Evolutionary conservation across 768 basidiomycete species (phyloP).

Genomic region (Mycena galericulata): DNA sequence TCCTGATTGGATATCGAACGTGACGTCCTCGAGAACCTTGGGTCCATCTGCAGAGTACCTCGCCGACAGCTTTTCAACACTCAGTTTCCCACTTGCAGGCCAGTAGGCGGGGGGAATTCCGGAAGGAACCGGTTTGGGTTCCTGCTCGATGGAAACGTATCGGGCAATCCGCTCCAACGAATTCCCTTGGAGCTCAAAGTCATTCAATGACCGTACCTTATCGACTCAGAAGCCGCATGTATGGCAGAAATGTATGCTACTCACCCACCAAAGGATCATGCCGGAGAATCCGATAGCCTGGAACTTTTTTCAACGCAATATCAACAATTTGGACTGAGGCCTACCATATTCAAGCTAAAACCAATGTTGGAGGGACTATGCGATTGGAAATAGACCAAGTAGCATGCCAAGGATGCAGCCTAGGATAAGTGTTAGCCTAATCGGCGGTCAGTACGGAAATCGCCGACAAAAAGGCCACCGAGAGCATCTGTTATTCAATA

Average conservation of each 20-base stretch:
- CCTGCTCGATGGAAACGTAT: slow-evolving; percentile 57
- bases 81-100: slow-evolving; percentile 59
- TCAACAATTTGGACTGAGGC: slow-evolving; percentile 50
- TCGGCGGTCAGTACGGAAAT: not conserved
- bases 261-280: slow-evolving; percentile 53
- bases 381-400: slow-evolving; percentile 50
- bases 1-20: slow-evolving; percentile 57
- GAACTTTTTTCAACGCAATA: not conserved
- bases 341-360: slow-evolving; percentile 55
- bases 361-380: slow-evolving; percentile 48
- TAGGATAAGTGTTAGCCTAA: slow-evolving; percentile 11
- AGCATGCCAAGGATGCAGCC: slow-evolving; percentile 52
- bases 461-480: slow-evolving; percentile 55
- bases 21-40: slow-evolving; percentile 24
- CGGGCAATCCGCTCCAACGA: slow-evolving; percentile 38
- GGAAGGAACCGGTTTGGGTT: slow-evolving; percentile 43
- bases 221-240: slow-evolving; percentile 44
- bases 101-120: slow-evolving; percentile 62
- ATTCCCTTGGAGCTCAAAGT: slow-evolving; percentile 46
- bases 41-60: slow-evolving; percentile 46
- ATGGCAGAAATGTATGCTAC: slow-evolving; percentile 36
- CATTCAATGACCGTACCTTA: slow-evolving; percentile 28
- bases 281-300: slow-evolving; percentile 54
- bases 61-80: slow-evolving; percentile 56
- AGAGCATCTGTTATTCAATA: slow-evolving; percentile 44